phyloP scores from a whole-genome alignment of 345 rosid genomes.

The Citrus sp. region DNA sequence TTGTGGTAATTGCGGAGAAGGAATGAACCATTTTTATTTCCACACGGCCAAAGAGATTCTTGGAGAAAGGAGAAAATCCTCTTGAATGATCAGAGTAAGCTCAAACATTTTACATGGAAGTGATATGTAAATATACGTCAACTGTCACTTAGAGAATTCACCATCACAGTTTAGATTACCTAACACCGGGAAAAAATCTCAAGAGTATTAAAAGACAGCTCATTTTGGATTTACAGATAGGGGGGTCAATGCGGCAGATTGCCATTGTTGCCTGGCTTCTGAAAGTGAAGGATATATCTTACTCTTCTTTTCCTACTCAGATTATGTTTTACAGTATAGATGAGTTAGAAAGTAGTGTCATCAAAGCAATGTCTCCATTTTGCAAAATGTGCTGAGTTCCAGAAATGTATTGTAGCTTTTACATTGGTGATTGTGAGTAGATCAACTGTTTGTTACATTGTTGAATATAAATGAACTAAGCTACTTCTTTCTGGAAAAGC shows the following conservation, averaged over 20 bases:
- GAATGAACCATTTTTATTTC: slow-evolving; percentile 27
- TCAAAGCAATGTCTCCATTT: background rate
- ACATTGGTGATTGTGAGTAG: background rate
- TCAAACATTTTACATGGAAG: background rate
- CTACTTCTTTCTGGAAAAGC: background rate
- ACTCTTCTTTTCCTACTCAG: background rate
- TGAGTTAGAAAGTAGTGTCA: background rate
- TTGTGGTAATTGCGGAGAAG: slow-evolving; percentile 61
- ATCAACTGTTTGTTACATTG: background rate
- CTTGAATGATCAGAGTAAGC: background rate
- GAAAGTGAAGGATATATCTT: background rate
- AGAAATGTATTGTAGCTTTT: background rate
- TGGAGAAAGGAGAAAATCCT: background rate
- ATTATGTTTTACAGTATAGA: background rate
- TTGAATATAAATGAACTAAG: background rate
- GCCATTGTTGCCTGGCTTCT: background rate
- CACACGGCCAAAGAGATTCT: background rate
- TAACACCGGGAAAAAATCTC: background rate
- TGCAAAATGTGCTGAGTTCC: background rate
- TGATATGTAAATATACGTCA: background rate
- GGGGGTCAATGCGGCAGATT: background rate
- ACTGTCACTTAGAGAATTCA: background rate
- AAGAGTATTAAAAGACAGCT: background rate
- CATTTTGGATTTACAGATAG: background rate
- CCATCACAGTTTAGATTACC: background rate